Percentiles rank a stretch among this genome's conserved stretches.
phyloP scores from a whole-genome alignment of 805 yeast genomes.

The Ogataea wickerhamii region DNA sequence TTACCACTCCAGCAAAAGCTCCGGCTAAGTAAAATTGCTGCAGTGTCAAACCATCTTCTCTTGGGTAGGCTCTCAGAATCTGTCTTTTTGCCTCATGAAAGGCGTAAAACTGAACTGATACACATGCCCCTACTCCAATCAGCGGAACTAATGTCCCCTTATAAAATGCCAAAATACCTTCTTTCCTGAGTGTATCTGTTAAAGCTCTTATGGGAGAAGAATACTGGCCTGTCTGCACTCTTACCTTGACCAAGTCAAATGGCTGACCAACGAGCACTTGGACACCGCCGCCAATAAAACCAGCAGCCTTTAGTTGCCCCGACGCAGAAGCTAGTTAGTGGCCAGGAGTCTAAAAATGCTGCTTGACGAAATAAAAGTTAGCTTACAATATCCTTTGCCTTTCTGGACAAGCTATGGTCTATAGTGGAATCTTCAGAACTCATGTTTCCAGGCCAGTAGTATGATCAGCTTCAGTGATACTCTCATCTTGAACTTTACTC shows the following conservation, averaged over 20 bases:
- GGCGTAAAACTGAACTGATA: conserved; percentile 66
- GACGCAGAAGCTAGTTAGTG: conserved; percentile 3
- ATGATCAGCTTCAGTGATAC: no score
- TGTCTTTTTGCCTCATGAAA: conserved; percentile 68
- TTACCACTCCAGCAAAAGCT: conserved; percentile 63
- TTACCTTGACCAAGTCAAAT: conserved; percentile 66
- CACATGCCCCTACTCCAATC: conserved; percentile 67
- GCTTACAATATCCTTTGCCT: conserved; percentile 47
- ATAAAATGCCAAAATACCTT: conserved; percentile 61
- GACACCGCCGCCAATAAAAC: conserved; percentile 53
- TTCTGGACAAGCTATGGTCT: conserved; percentile 39
- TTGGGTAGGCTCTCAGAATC: conserved; percentile 32
- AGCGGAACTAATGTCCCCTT: conserved; percentile 70
- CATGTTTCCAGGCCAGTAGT: no score
- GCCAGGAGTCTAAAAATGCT: no score
- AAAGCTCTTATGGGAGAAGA: conserved; percentile 49
- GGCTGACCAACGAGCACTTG: conserved; percentile 62
- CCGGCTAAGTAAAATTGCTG: conserved; percentile 61
- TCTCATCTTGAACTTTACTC: no score
- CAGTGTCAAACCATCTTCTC: conserved; percentile 37
- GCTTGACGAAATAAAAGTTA: no score
- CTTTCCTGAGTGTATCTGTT: conserved; percentile 50
- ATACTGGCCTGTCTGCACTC: conserved; percentile 67
- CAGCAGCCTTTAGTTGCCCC: conserved; percentile 35
- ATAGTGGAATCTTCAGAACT: conserved; percentile 11